Evolutionary conservation across 1,284 basidiomycete genomes (phyloP).

Genomic region (Ustilago nuda): DNA sequence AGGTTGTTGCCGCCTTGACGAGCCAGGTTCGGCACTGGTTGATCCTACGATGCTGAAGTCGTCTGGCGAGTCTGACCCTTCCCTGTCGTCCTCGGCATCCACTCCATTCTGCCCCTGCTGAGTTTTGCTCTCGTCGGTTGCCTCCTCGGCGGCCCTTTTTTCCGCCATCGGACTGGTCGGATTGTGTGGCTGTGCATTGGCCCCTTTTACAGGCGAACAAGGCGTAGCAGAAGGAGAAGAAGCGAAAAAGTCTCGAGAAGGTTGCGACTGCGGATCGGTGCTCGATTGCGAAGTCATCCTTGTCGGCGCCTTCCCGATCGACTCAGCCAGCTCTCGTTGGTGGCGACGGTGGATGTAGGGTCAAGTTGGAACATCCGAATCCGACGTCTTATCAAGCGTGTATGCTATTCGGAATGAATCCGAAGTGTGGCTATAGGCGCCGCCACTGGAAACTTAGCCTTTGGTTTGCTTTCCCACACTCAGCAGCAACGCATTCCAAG

Average conservation of each 20-base stretch:
- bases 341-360: not conserved
- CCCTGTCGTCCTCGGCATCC: not conserved
- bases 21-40: not conserved
- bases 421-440: not conserved
- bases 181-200: not conserved
- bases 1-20: conserved; percentile 32
- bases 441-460: conserved; percentile 1
- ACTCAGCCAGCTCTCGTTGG: not conserved
- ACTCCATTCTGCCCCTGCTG: not conserved
- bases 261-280: conserved; percentile 31
- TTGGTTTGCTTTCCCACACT: not conserved
- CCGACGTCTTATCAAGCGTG: too few species aligned
- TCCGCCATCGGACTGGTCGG: not conserved
- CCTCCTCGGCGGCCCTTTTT: not conserved
- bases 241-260: conserved; percentile 46
- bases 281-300: conserved; percentile 47
- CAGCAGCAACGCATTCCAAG: not conserved
- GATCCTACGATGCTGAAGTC: conserved; percentile 31
- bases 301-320: not conserved
- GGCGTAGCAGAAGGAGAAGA: conserved; percentile 47
- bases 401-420: not conserved
- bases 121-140: not conserved
- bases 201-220: conserved; percentile 22
- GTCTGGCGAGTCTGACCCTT: not conserved
- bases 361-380: not conserved